Evolutionary conservation across 257 asterid genomes (phyloP), one percentile per base, ranked within the genome.

Genomic region (Echium plantagineum): DNA sequence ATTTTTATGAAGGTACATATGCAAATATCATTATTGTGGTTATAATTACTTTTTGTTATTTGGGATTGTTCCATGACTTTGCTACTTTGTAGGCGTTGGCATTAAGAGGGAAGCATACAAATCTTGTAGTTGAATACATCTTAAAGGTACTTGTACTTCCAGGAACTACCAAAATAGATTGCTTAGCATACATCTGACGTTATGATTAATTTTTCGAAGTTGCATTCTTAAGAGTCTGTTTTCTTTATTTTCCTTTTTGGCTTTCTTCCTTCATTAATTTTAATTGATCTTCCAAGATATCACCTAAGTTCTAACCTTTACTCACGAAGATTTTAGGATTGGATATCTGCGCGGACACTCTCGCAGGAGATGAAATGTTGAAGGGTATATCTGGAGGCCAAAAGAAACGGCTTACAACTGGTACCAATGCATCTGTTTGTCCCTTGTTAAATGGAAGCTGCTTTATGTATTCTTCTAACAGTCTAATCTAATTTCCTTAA

Each of bases 341-440:
- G 89, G 94, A 87, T 70, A 66, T 67, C 53, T 90, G 98, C 62
- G 91, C 95, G 64, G 94, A 90, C 75, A 87, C 94, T 59, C 83
- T 73, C 65, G 96, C 84, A 69, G 98, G 98, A 73, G 96, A 90
- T 76, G 96, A 87, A 82, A 90, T 87, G 96, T 85, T 87, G 55
- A 90, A 82, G 68, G 98, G 98, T 51, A 90, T 90, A 60, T 90
- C 98, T 24, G 98, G 98, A 54, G 98, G 96, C 67, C 98, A 90
- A 72, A 90, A 85, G 68, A 90, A 87, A 79, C 87, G 98, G 71
- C 83, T 90, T 64, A 77, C 96, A 65, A 83, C 96, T 22, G 98
- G 97, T 87, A 71, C 65, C 32, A 42, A 59, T 65, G 63, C 28
- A 35, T 18, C 7, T 59, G 17, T 64, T 17, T 71, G 61, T 56